These are phyloP conservation scores for Irpex rosettiformis DNA, from an alignment of 1,284 basidiomycete genomes.

Conservation along the genomic window DNA sequence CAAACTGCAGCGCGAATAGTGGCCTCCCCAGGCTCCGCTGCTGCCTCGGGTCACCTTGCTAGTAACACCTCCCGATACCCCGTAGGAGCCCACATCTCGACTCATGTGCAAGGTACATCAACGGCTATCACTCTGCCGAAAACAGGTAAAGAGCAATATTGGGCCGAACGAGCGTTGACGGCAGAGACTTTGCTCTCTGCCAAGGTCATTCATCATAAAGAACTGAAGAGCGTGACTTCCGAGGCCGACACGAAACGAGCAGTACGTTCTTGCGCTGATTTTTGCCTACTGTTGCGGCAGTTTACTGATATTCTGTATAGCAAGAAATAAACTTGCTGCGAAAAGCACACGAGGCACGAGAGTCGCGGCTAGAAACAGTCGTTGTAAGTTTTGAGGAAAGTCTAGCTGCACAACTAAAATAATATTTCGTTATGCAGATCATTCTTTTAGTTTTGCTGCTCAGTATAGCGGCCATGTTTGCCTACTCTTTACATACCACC, in stretches of 20 bases:
- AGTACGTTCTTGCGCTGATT: slow-evolving; percentile 34
- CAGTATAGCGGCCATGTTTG: slow-evolving; percentile 38
- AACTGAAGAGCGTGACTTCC: slow-evolving; percentile 38
- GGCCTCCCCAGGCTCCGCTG: not conserved
- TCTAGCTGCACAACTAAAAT: slow-evolving; percentile 1
- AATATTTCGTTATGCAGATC: slow-evolving; percentile 30
- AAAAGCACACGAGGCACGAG: slow-evolving; percentile 3
- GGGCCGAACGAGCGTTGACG: slow-evolving; percentile 57
- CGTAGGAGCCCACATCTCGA: not conserved
- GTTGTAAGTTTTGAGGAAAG: slow-evolving; percentile 37
- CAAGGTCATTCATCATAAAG: slow-evolving; percentile 41
- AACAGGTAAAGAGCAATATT: slow-evolving; percentile 46
- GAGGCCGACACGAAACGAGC: slow-evolving; percentile 42
- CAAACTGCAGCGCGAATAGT: slow-evolving; percentile 7
- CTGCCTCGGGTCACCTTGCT: not conserved
- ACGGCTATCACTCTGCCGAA: slow-evolving; percentile 8
- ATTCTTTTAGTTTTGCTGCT: slow-evolving; percentile 37
- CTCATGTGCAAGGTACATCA: not conserved
- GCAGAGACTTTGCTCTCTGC: slow-evolving; percentile 55
- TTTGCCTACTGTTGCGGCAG: not conserved
- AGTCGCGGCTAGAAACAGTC: slow-evolving; percentile 24
- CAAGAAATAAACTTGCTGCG: slow-evolving; percentile 7
- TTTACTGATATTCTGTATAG: slow-evolving; percentile 1
- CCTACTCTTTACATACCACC: slow-evolving; percentile 34
- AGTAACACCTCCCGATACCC: not conserved